These are phyloP conservation scores for Zygosaccharomyces bisporus DNA, from an alignment of 805 yeast species.

Conservation along the genomic window DNA sequence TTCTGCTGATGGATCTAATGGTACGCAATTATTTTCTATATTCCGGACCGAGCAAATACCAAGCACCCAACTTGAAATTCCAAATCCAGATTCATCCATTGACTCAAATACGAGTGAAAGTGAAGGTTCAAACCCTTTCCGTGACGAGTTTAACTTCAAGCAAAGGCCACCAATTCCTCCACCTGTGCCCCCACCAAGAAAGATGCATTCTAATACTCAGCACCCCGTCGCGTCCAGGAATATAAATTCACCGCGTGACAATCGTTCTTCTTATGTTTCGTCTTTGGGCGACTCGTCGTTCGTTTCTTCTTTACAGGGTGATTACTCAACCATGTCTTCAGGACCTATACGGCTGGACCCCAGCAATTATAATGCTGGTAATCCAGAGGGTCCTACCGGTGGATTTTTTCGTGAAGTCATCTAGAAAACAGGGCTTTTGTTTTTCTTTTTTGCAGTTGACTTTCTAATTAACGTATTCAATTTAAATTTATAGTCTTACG, in stretches of 20 bases:
- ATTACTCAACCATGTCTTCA: slow-evolving; percentile 19
- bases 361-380: slow-evolving; percentile 1
- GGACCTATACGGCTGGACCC: slow-evolving; percentile 16
- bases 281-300: slow-evolving; percentile 18
- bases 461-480: background rate
- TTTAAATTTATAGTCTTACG: background rate
- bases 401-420: slow-evolving; percentile 27
- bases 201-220: slow-evolving; percentile 5
- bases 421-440: slow-evolving; percentile 1
- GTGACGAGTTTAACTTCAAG: slow-evolving; percentile 28
- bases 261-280: slow-evolving; percentile 20
- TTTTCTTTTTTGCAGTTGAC: background rate
- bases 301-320: slow-evolving; percentile 19
- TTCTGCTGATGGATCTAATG: slow-evolving; percentile 1
- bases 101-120: background rate
- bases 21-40: slow-evolving; percentile 7
- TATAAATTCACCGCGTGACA: slow-evolving; percentile 8
- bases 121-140: slow-evolving; percentile 23
- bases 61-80: background rate
- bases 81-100: slow-evolving; percentile 3
- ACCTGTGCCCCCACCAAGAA: slow-evolving; percentile 24
- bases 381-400: slow-evolving; percentile 1
- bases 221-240: slow-evolving; percentile 4
- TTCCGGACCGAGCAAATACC: slow-evolving; percentile 5
- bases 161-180: slow-evolving; percentile 17